These are phyloP conservation scores for Cylindrotheca fusiformis DNA, from an alignment of 108 stramenopile genomes.

Conservation along the genomic window DNA sequence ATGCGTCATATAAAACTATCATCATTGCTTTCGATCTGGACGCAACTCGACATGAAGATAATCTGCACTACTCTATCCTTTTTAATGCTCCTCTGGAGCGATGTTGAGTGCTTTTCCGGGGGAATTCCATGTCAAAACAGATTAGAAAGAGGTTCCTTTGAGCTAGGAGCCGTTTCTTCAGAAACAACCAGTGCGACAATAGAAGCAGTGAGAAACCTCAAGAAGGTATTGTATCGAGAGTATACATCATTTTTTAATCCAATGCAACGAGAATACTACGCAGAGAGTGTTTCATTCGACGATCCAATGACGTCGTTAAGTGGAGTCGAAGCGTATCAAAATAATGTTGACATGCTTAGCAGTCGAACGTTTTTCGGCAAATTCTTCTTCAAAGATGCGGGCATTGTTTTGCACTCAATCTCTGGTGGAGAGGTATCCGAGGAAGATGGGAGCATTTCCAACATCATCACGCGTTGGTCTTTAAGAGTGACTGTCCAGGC, in stretches of 20 bases:
- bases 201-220: constrained; percentile 39
- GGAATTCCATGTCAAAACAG: no score
- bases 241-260: constrained; percentile 93
- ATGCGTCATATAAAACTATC: no score
- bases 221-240: constrained; percentile 73
- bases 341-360: constrained; percentile 94
- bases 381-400: constrained; percentile 84
- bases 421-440: constrained; percentile 56
- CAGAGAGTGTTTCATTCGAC: constrained; percentile 63
- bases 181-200: no score
- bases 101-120: no score
- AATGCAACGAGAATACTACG: constrained; percentile 85
- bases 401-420: constrained; percentile 86
- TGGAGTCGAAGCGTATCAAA: constrained; percentile 82
- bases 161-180: no score
- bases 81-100: no score
- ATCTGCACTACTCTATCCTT: no score
- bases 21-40: no score
- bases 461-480: constrained; percentile 91
- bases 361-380: constrained; percentile 80
- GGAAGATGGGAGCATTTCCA: constrained; percentile 36
- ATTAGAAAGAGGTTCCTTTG: no score
- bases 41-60: no score
- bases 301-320: constrained; percentile 87
- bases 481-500: constrained; percentile 76